phyloP scores from a whole-genome alignment of 768 basidiomycete species.

The Thelephora aurantiotincta region DNA sequence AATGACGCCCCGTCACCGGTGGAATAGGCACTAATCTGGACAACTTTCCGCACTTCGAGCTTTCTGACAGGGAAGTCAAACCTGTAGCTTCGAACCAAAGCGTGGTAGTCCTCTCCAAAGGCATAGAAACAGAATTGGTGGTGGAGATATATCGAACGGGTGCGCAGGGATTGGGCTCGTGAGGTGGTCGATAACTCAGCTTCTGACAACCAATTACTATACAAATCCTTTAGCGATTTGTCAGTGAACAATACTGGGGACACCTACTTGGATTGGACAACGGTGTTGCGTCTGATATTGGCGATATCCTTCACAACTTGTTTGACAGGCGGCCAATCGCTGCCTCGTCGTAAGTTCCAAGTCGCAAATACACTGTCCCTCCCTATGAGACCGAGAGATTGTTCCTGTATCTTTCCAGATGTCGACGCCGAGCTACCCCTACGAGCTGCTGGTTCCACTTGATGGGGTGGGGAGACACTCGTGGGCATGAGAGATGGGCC shows the following conservation, averaged over 20 bases:
- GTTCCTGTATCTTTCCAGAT: slow-evolving; percentile 18
- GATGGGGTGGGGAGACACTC: slow-evolving; percentile 15
- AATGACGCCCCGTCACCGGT: slow-evolving; percentile 30
- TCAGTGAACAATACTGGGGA: not conserved
- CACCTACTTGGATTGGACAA: slow-evolving; percentile 22
- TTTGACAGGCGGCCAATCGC: slow-evolving; percentile 41
- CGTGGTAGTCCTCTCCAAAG: slow-evolving; percentile 66
- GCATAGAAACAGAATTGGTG: slow-evolving; percentile 77
- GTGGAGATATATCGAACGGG: slow-evolving; percentile 67
- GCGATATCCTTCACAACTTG: slow-evolving; percentile 11
- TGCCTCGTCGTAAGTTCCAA: slow-evolving; percentile 44
- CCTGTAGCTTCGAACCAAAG: slow-evolving; percentile 51
- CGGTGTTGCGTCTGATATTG: slow-evolving; percentile 1
- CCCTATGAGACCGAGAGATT: slow-evolving; percentile 21
- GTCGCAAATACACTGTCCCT: slow-evolving; percentile 37
- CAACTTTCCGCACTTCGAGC: slow-evolving; percentile 61
- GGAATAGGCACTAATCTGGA: slow-evolving; percentile 46
- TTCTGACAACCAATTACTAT: slow-evolving; percentile 49
- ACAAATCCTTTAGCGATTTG: slow-evolving; percentile 4
- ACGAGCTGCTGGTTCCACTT: too few relatives aligned
- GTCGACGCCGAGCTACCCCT: slow-evolving; percentile 21
- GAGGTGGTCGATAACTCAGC: slow-evolving; percentile 75
- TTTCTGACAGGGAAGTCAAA: slow-evolving; percentile 40
- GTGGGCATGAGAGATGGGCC: slow-evolving; percentile 16
- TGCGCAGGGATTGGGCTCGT: slow-evolving; percentile 40